These are phyloP conservation scores for Debaryomyces robertsiae DNA, from an alignment of 1,139 yeast genomes.

Conservation along the genomic window DNA sequence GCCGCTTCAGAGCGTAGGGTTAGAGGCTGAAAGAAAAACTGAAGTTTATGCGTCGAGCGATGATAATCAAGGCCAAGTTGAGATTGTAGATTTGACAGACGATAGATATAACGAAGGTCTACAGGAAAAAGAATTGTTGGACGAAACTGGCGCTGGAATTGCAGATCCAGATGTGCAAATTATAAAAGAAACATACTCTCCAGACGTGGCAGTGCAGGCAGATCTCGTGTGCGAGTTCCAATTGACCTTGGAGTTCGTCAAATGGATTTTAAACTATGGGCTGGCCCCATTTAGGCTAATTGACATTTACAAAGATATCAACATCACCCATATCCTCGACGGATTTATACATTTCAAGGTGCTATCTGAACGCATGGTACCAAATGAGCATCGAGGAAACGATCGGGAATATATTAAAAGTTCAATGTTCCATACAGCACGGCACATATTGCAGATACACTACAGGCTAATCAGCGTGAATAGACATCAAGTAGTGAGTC, in stretches of 20 bases:
- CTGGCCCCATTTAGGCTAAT: constrained; percentile 26
- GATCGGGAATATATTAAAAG: constrained; percentile 13
- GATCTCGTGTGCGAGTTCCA: constrained; percentile 29
- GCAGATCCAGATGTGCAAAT: constrained; percentile 16
- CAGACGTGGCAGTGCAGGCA: constrained; percentile 11
- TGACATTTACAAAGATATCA: constrained; percentile 27
- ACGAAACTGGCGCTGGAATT: neutral
- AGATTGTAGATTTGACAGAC: constrained; percentile 3
- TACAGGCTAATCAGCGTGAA: constrained; percentile 26
- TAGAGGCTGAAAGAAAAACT: neutral
- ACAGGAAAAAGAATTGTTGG: neutral
- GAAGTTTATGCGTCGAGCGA: neutral
- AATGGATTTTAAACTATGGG: constrained; percentile 29
- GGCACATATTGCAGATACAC: constrained; percentile 30
- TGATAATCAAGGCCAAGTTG: constrained; percentile 4
- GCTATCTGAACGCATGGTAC: constrained; percentile 13
- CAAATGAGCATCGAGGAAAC: constrained; percentile 1
- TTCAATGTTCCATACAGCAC: constrained; percentile 32
- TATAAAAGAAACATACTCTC: constrained; percentile 15
- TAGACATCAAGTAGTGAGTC: constrained; percentile 26
- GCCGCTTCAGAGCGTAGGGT: no score
- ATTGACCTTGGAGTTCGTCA: constrained; percentile 30
- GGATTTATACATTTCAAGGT: constrained; percentile 22
- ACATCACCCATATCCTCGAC: constrained; percentile 27
- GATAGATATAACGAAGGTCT: constrained; percentile 10